Percentiles rank a stretch among this genome's conserved stretches.
Evolutionary conservation across 164 flowering plant genomes (phyloP).

Genomic region (Stephania cephalantha): DNA sequence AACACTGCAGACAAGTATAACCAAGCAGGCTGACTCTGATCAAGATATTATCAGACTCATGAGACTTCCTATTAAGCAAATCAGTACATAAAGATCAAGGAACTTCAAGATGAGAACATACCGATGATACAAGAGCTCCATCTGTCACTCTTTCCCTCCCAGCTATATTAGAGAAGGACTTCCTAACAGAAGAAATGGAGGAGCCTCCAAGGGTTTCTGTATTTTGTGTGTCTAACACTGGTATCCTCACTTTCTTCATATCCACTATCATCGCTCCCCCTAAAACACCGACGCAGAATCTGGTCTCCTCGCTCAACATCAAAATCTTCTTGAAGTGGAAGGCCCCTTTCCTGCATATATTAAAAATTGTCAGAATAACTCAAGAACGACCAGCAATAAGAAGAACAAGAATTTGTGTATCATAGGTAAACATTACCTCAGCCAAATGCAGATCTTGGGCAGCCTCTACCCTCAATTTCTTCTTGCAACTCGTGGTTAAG

Average conservation of each 20-base stretch:
- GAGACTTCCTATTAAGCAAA: background rate
- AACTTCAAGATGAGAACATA: constrained; percentile 43
- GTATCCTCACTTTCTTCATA: constrained; percentile 59
- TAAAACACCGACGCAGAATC: constrained; percentile 77
- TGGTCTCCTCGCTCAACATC: constrained; percentile 87
- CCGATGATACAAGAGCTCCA: constrained; percentile 38
- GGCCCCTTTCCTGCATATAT: constrained; percentile 70
- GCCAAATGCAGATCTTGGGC: constrained; percentile 89
- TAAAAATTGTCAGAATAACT: constrained; percentile 1
- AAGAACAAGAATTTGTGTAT: background rate
- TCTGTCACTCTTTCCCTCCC: constrained; percentile 35
- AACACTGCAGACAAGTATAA: background rate
- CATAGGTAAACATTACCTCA: constrained; percentile 46
- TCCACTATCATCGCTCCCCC: constrained; percentile 58
- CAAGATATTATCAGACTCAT: background rate
- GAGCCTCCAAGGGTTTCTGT: constrained; percentile 69
- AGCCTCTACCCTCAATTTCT: constrained; percentile 96
- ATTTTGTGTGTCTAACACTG: constrained; percentile 43
- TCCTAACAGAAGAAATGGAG: constrained; percentile 27
- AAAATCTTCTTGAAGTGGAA: constrained; percentile 40
- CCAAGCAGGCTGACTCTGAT: background rate
- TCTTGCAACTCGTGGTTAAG: constrained; percentile 76
- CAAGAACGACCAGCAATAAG: constrained; percentile 1
- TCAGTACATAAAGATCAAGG: constrained; percentile 1
- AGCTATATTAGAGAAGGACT: constrained; percentile 33